These are phyloP conservation scores for Penicillium desertorum DNA, from an alignment of 495 filamentous ascomycete species.

Conservation along the genomic window DNA sequence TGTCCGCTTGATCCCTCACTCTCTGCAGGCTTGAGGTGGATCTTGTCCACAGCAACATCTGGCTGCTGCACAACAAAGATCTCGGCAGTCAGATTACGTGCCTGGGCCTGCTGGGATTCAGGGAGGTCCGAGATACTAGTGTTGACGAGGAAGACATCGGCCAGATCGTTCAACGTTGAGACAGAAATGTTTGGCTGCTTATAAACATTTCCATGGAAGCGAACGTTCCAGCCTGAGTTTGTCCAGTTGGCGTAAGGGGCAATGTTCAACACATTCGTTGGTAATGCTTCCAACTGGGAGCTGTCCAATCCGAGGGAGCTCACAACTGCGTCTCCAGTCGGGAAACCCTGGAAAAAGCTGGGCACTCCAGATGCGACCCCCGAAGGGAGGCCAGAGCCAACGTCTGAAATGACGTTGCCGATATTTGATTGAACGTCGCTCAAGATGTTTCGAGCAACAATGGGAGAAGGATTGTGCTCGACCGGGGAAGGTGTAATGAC, in stretches of 20 bases:
- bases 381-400: conserved; percentile 55
- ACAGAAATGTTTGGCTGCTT: conserved; percentile 68
- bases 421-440: conserved; percentile 48
- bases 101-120: conserved; percentile 58
- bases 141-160: conserved; percentile 67
- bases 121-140: conserved; percentile 59
- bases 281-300: conserved; percentile 55
- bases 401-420: conserved; percentile 36
- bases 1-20: conserved; percentile 49
- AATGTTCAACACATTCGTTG: conserved; percentile 71
- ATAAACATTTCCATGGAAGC: conserved; percentile 76
- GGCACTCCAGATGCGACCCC: conserved; percentile 64
- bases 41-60: conserved; percentile 55
- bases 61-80: conserved; percentile 72
- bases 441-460: conserved; percentile 39
- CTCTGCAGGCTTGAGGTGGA: conserved; percentile 58
- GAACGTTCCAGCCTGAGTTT: conserved; percentile 69
- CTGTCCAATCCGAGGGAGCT: conserved; percentile 59
- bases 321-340: conserved; percentile 57
- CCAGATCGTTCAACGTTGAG: conserved; percentile 61
- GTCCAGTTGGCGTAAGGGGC: conserved; percentile 82
- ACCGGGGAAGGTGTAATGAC: conserved; percentile 26
- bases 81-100: conserved; percentile 68
- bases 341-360: conserved; percentile 66
- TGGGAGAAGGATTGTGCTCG: conserved; percentile 18